Base-by-base conservation (phyloP, 768 basidiomycete species). In the Termitomyces sp. region DNA sequence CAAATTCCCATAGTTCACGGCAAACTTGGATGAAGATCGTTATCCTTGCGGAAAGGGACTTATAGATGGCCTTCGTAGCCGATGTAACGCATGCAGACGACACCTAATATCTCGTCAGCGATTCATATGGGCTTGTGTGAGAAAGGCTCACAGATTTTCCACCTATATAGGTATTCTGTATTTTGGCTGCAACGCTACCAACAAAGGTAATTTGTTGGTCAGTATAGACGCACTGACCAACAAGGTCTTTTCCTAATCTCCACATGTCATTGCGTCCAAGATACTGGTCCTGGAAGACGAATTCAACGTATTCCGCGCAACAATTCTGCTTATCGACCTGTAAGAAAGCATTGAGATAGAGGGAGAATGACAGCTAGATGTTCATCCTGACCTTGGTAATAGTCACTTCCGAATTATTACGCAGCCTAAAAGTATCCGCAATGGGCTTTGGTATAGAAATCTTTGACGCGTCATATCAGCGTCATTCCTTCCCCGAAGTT, bases 1-100 rank as follows among this genome's bases (percentile, higher is more conserved):
- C 83, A 67, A 98, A 98, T 65, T 97, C 92, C 92, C 93, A 98
- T 54, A 97, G 83, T 68, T 98, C 97, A 47, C 87, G 84, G 69
- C 94, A 96, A 16, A 99, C 90, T 77, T 98, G 95, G 47, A 99
- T 93, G 70, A 97, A 96, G 55, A 98, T 88, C 19, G 92, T 97
- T 35, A 89, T 82, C 66, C 90, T 93, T 42, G 95, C 94, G 1
- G 94, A 95, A 44, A 95, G 83, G 12, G 93, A 93, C 41, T 97
- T 82, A 65, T 88, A 95, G 32, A 99, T 85, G 12, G 89, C 75
- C 69, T 94, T 95, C 9, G 96, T 98, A n/a, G 82, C 73, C 25
- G 87, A 71, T 2, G 89, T 90, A 61, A 97, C 81, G 56, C 84
- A 85, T 0, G 87, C 95, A 25, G 92, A 89, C 8, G 87, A 83